Conservation (phyloP, 169 alveolate species). For the Perkinsus olseni region DNA sequence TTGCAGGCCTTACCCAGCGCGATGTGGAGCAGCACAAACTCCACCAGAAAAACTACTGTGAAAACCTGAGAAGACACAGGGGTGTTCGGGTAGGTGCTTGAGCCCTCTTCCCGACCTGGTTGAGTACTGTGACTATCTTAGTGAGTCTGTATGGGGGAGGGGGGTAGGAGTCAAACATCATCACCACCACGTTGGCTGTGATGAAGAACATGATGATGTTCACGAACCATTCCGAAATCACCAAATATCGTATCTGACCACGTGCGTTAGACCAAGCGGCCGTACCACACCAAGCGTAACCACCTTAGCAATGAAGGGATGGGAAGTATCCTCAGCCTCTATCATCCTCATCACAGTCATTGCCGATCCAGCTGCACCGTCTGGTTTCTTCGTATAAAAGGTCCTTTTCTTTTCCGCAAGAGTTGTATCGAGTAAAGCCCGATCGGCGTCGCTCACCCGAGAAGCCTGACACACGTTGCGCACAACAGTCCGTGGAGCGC, state of each 20-base stretch:
- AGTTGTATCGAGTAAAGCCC: too few relatives aligned
- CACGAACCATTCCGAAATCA: neutral
- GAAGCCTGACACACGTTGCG: too few relatives aligned
- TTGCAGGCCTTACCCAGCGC: neutral
- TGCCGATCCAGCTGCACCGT: neutral
- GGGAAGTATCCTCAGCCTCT: neutral
- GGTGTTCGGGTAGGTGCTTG: neutral
- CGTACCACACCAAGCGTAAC: neutral
- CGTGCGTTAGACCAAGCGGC: neutral
- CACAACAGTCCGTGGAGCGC: too few relatives aligned
- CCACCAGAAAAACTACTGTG: constrained; percentile 1
- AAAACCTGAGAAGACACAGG: neutral
- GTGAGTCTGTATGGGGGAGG: neutral
- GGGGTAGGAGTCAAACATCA: constrained; percentile 15
- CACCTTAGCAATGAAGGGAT: neutral
- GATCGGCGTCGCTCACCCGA: too few relatives aligned
- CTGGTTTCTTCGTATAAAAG: neutral
- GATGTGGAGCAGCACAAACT: neutral
- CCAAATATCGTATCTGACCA: neutral
- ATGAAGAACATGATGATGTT: constrained; percentile 4
- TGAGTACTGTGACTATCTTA: neutral
- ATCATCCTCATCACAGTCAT: neutral
- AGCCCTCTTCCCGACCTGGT: neutral
- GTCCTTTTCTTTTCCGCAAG: neutral
- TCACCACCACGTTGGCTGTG: constrained; percentile 4